Conservation (phyloP, 2,329 filamentous ascomycete species). For the Periconia macrospinosa region DNA sequence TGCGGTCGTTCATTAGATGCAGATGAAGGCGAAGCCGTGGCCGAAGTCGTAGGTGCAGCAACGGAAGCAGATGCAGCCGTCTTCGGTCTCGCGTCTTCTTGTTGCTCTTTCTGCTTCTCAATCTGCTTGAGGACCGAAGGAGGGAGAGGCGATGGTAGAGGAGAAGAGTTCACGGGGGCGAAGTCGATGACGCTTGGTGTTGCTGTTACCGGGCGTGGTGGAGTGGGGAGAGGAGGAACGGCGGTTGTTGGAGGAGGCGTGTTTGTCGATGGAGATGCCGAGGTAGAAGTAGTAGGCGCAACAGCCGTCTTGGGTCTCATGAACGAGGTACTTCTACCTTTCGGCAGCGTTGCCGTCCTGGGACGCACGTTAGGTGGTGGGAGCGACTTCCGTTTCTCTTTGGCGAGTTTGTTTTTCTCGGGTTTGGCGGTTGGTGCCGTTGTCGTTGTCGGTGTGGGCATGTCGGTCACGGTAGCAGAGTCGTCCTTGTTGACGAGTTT, state of each 20-base stretch:
- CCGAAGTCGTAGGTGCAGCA: background rate
- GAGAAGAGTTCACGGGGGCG: background rate
- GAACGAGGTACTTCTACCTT: constrained; percentile 12
- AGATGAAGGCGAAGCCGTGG: background rate
- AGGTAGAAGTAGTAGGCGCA: background rate
- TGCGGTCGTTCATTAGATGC: background rate
- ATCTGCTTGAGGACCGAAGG: background rate
- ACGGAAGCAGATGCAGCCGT: background rate
- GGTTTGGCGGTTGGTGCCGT: too few species aligned
- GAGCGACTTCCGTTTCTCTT: background rate
- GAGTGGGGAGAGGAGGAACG: background rate
- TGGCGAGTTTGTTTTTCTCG: constrained; percentile 3
- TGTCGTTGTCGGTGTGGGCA: constrained; percentile 8
- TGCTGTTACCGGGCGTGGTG: too few species aligned
- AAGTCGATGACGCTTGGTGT: background rate
- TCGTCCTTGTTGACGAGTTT: constrained; percentile 27
- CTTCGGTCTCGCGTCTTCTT: background rate
- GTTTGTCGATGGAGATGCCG: background rate
- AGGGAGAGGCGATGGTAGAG: too few species aligned
- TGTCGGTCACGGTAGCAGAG: background rate
- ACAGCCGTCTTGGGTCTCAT: constrained; percentile 16
- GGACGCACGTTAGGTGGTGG: constrained; percentile 4
- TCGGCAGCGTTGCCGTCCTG: constrained; percentile 12
- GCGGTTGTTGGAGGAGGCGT: background rate
- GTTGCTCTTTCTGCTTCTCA: background rate